Base-by-base conservation (phyloP, 805 yeast genomes). In the Metschnikowia dekortorum region DNA sequence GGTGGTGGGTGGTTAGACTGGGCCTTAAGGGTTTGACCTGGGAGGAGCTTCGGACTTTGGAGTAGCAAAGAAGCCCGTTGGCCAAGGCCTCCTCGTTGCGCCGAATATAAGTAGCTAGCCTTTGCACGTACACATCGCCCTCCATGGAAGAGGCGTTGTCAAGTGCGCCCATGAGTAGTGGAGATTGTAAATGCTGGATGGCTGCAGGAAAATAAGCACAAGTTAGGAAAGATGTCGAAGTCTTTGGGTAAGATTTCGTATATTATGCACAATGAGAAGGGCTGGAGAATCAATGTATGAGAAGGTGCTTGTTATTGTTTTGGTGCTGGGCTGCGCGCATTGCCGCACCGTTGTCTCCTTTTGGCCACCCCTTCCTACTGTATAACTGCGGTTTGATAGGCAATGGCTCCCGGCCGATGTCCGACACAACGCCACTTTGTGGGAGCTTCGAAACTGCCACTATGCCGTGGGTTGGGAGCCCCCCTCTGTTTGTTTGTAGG, bases 1-100 rank as follows among this genome's bases (percentile, higher is more conserved):
- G 68, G 61, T 84, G 88, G 61, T 83, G 89, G 29, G 82, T 68
- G 14, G 87, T 81, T 47, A 84, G 68, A 11, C 80, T 76, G 22
- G 84, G 67, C 51, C 87, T 65, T 11, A 80, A 76, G 0, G 86
- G 84, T 57, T 81, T 82, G 36, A 64, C 61, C 47, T 64, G 68
- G 30, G 64, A 30, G 61, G 47, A 44, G 40, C 55, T 41, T 30
- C 57, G 51, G 14, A 49, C 50, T 55, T 78, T 80, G 56, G 79
- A 75, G 59, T 79, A 80, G 16, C 81, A 79, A 33, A 80, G 66
- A 31, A 81, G 67, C 1, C 85, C 84, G 56, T 81, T 81, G 14
- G 85, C 84, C 29, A 81, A 68, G 33, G 80, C 83, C 44, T 79
- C 75, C 56, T 81, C 85, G 57, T 81, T 83, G 11, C 80, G 66